Base-by-base conservation (phyloP, 1,139 yeast species). In the Yamadazyma buinensis region DNA sequence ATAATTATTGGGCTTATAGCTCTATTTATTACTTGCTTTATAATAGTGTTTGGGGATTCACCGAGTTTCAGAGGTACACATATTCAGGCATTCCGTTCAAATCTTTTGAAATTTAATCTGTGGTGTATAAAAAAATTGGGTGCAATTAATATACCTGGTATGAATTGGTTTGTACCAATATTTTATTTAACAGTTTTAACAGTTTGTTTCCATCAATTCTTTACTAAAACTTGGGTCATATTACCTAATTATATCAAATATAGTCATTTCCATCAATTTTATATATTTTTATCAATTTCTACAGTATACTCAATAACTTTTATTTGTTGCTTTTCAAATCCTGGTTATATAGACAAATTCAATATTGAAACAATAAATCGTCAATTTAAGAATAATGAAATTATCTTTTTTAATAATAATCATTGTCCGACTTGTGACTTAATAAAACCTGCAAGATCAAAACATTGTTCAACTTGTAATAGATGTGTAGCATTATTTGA, bases 401-500 rank as follows among this genome's bases (percentile, higher is more conserved):
- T 86, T 25, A 70, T 86, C 15, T 87, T 73, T 55, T 74, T 74
- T 49, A 62, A 71, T 7, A 59, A 54, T 22, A 55, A 54, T 30
- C 34, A 36, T 3, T 68, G 75, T 43, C 37, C 56, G 4, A 85
- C 97, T 0, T 92, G 98, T 54, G 57, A 66, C 2, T 47, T 70
- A n/a, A 53, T 59, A 5, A 90, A 87, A 47, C 90, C 95, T 0
- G 95, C 97, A 1, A 62, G 98, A 30, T 84, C 95, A 9, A 88
- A 86, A 51, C 98, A 92, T 57, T 92, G 98, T 54, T 69, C 82
- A 3, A 66, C 72, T 10, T 92, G 97, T 55, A 67, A 71, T 33
- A 48, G 57, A 18, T 92, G 98, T 54, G 66, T 83, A 4, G 61
- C 80, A 23, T 53, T 83, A 41, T 78, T 73, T 47, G 98, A 92